Percentiles rank a stretch among this genome's conserved stretches.
Evolutionary conservation across 768 basidiomycete species (phyloP).

Genomic region (Panus rudis): DNA sequence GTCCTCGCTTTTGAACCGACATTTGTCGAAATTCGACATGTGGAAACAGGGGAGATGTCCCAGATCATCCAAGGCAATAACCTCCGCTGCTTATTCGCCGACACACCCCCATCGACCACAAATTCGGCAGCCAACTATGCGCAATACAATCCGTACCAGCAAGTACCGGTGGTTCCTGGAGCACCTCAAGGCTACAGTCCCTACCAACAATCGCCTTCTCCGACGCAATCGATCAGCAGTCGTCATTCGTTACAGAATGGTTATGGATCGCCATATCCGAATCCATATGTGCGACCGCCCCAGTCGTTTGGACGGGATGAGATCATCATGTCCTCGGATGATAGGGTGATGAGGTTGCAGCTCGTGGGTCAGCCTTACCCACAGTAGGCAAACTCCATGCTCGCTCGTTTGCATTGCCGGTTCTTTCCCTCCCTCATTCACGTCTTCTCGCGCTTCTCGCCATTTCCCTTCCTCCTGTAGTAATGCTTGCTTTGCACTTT

Average conservation of each 20-base stretch:
- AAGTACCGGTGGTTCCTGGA: too few relatives aligned
- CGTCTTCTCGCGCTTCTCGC: neutral
- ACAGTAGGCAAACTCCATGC: slow-evolving; percentile 5
- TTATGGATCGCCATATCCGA: slow-evolving; percentile 36
- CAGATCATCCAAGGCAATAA: slow-evolving; percentile 95
- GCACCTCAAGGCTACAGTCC: slow-evolving; percentile 21
- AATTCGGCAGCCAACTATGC: slow-evolving; percentile 38
- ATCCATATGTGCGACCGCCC: slow-evolving; percentile 35
- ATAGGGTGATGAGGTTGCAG: slow-evolving; percentile 69
- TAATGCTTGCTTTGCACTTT: neutral
- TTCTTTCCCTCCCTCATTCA: slow-evolving; percentile 7
- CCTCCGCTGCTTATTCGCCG: slow-evolving; percentile 85
- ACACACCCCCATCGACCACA: slow-evolving; percentile 83
- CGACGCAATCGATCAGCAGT: slow-evolving; percentile 16
- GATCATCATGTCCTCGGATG: slow-evolving; percentile 86
- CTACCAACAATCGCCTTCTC: slow-evolving; percentile 24
- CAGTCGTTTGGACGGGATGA: slow-evolving; percentile 67
- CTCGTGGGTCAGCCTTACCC: slow-evolving; percentile 24
- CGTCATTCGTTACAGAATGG: slow-evolving; percentile 20
- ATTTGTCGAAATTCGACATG: slow-evolving; percentile 94
- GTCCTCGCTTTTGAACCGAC: slow-evolving; percentile 94
- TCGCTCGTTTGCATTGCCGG: slow-evolving; percentile 8
- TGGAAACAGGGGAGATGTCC: slow-evolving; percentile 84
- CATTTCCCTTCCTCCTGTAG: neutral
- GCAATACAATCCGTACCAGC: slow-evolving; percentile 31